phyloP scores from a whole-genome alignment of 2,329 filamentous ascomycete genomes.

The Fusarium musae region DNA sequence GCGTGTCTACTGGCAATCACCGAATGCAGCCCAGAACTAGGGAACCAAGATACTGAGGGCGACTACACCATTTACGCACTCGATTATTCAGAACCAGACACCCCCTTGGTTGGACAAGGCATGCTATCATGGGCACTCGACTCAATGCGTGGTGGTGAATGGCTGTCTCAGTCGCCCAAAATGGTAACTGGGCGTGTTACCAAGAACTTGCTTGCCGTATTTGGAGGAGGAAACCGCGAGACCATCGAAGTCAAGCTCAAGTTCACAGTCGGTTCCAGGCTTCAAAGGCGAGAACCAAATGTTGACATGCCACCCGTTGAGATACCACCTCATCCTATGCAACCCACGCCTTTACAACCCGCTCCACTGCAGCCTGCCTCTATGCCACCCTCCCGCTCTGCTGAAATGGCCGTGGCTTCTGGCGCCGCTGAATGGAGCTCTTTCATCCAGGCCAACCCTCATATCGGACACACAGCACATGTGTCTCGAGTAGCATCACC shows the following conservation, averaged over 20 bases:
- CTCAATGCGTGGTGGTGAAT: constrained; percentile 48
- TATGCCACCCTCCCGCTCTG: constrained; percentile 30
- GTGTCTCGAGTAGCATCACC: constrained; percentile 52
- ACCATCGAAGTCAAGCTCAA: constrained; percentile 94
- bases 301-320: constrained; percentile 39
- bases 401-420: constrained; percentile 56
- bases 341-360: constrained; percentile 1
- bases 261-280: constrained; percentile 79
- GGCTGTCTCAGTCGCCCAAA: constrained; percentile 68
- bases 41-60: constrained; percentile 74
- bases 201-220: constrained; percentile 85
- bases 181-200: constrained; percentile 91
- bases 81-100: constrained; percentile 95
- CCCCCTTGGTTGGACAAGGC: constrained; percentile 92
- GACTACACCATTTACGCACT: constrained; percentile 98
- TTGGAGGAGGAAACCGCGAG: constrained; percentile 84
- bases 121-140: constrained; percentile 87
- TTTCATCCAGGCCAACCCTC: constrained; percentile 77
- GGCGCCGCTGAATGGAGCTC: constrained; percentile 82
- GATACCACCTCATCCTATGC: not conserved
- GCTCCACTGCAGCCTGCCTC: not conserved
- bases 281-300: constrained; percentile 47
- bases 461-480: constrained; percentile 54
- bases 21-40: constrained; percentile 84
- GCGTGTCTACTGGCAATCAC: constrained; percentile 86